A percentile compares a stretch with the other conserved stretches of the same genome.
phyloP scores from a whole-genome alignment of 176 grass and related monocot genomes.

The Oryza meyeriana region DNA sequence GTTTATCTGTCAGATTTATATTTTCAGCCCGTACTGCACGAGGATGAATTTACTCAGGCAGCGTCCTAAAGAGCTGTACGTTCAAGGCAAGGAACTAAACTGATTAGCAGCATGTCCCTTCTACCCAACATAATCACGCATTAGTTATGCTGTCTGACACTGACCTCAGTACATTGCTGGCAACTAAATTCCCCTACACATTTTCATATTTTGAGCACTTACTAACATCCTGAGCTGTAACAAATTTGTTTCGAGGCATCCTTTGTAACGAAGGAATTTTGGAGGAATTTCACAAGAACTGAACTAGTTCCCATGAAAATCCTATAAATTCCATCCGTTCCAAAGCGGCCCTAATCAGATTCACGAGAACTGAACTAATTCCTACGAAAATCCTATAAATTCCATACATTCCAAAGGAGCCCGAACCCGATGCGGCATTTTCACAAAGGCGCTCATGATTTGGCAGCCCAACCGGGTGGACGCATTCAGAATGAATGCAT shows the following conservation, averaged over 20 bases:
- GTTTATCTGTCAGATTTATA: neutral
- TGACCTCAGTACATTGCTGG: neutral
- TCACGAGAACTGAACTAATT: too few relatives aligned
- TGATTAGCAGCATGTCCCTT: neutral
- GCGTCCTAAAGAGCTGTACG: neutral
- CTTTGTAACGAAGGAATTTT: too few relatives aligned
- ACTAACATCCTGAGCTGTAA: neutral
- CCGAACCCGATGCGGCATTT: neutral
- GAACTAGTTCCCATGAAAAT: neutral
- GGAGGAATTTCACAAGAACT: neutral
- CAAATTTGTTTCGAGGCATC: neutral
- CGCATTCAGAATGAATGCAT: neutral
- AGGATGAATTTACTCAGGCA: neutral
- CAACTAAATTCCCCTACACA: neutral
- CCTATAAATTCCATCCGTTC: neutral
- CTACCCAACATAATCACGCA: neutral
- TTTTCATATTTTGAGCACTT: neutral
- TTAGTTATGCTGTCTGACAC: neutral
- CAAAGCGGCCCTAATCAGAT: too few relatives aligned
- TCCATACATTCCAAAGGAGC: neutral
- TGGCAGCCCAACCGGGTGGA: constrained; percentile 17
- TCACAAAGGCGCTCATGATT: neutral
- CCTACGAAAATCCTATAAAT: neutral
- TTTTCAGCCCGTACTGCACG: neutral
- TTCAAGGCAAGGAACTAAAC: neutral